Evolutionary conservation across 176 grass and related monocot species (phyloP), one percentile per base, ranked within the genome.

Genomic region (Guadua angustifolia): DNA sequence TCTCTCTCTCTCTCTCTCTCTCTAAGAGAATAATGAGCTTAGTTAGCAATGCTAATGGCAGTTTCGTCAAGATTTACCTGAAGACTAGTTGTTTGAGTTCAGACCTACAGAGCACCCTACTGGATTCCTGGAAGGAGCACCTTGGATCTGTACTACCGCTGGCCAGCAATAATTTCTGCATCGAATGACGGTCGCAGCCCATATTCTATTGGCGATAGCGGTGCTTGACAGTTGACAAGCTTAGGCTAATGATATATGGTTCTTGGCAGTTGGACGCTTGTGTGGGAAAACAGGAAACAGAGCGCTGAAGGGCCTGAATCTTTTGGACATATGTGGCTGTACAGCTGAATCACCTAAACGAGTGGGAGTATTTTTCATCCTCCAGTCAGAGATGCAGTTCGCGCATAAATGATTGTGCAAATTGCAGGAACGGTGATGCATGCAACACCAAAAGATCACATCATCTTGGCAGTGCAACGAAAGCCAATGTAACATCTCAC

Each of bases 281-380:
- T 47, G 69, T 73, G 56, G 12, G 71, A 13, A 73, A 57, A 82
- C 2, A 60, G 26, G 80, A 36, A 82, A 61, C 39, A 82, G 40
- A 9, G 66, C n/a, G 68, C 11, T 61, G 1, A 45, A 71, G 80
- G 40, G 42, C 26, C 55, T 49, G 68, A 74, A 83, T 73, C 69
- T 73, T 50, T 73, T 83, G 56, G 10, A 36, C 44, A 33, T 3
- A 44, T 58, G 12, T 62, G 25, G 1, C 39, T 35, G 19, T 21
- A 33, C 39, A 73, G 26, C 40, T 61, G 53, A 72, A 82, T 61
- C 67, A 21, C 40, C 72, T 38, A 35, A 72, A 71, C n/a, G 12
- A 46, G 42, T 26, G 32, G 29, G 0, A 29, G 29, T 8, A 3
- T 73, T 50, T 69, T 15, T 45, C 44, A 50, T 73, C 0, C 22